A percentile compares a stretch with the other conserved stretches of the same genome.
These are phyloP conservation scores for Triticum timopheevii DNA, from an alignment of 176 grass and related monocot genomes.

Conservation along the genomic window DNA sequence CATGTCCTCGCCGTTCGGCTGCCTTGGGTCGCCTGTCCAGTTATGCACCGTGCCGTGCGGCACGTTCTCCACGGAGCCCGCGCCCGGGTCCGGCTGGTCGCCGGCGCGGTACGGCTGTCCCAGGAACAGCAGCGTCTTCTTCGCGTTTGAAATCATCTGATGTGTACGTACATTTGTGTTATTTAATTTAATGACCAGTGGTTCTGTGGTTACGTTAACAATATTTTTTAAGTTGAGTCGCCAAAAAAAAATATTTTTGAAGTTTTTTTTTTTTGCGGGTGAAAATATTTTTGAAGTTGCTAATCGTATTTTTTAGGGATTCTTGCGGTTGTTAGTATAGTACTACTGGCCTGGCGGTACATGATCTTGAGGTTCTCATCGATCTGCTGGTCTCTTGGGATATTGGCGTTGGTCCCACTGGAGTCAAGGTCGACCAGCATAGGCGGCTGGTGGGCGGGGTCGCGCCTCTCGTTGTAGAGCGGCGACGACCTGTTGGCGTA, in stretches of 20 bases:
- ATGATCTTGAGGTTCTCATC: constrained; percentile 58
- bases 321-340: too few species aligned
- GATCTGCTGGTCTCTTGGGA: constrained; percentile 33
- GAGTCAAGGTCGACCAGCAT: constrained; percentile 47
- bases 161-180: too few species aligned
- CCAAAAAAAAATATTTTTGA: too few species aligned
- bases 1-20: constrained; percentile 51
- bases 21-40: constrained; percentile 46
- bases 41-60: constrained; percentile 26
- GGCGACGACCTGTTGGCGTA: constrained; percentile 43
- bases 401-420: background rate
- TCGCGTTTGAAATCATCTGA: constrained; percentile 11
- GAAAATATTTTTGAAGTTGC: too few species aligned
- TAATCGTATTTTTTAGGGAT: too few species aligned
- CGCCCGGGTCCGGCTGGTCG: constrained; percentile 38
- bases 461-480: constrained; percentile 48
- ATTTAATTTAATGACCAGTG: too few species aligned
- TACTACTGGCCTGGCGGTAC: constrained; percentile 57
- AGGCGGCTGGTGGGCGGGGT: constrained; percentile 49
- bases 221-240: too few species aligned
- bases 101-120: constrained; percentile 59
- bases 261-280: too few species aligned
- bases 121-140: constrained; percentile 57
- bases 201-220: too few species aligned
- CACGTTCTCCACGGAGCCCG: constrained; percentile 34